Evolutionary conservation across 352 stramenopile species (phyloP), one percentile per base, ranked within the genome.

Genomic region (Phytophthora multivora): DNA sequence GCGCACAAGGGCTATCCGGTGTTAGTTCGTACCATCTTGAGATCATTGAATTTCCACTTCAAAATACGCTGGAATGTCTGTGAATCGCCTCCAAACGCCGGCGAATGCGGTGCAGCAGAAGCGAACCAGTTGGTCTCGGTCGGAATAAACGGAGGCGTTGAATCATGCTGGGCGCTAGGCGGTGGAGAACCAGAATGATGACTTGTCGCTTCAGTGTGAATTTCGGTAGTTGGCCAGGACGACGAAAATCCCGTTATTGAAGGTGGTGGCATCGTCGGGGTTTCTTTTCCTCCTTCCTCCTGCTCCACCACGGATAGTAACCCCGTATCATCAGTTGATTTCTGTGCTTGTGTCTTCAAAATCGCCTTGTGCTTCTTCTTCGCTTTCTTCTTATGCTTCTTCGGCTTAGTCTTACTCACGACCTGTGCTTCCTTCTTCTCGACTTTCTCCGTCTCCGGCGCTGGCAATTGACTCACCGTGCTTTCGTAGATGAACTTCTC

Each of bases 401-500:
- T 79, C 19, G 11, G 10, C 28, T 51, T 46, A 2, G 4, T 26
- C 16, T 39, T 39, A 16, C 33, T 43, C 41, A 31, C 15, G 12
- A 33, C 46, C 33, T 58, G 36, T 21, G 47, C 41, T 13, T 63
- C 11, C 26, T 45, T 38, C 30, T 48, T 23, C 4, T 69, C 39
- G 0, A 30, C 7, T 10, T 28, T 16, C 18, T 56, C 21, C 13
- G 19, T 63, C n/a, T 69, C 52, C 2, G 63, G 53, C 21, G 40
- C 60, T 21, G 71, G 69, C 10, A 88, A 42, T 13, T 59, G 73
- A 7, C 66, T 68, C 11, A 89, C 48, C 0, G 83, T 85, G 56
- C 82, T 95, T 35, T 93, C 80, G 47, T 91, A 95, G 26, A 95
- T 90, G 30, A 95, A 95, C 58, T 95, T 95, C 51, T 95, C 83